Conservation (phyloP, 768 basidiomycete genomes). For the Xerocomellus amylosporus region DNA sequence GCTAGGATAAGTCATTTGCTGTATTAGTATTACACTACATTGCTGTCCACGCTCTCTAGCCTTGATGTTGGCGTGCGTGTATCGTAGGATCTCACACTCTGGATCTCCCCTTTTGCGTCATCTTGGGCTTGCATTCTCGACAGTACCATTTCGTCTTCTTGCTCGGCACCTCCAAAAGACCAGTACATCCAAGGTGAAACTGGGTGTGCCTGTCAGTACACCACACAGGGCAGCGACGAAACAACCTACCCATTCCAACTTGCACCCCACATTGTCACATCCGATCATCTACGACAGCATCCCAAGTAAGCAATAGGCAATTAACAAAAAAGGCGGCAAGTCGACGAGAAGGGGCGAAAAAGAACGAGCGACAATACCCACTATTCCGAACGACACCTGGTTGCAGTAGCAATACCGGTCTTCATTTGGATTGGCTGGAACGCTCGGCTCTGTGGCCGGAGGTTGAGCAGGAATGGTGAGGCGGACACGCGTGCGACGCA, state of each 20-base stretch:
- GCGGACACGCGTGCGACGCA: slow-evolving; percentile 29
- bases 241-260: slow-evolving; percentile 76
- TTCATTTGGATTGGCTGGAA: slow-evolving; percentile 46
- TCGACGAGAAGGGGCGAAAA: not conserved
- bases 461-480: slow-evolving; percentile 37
- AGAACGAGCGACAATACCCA: slow-evolving; percentile 33
- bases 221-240: not conserved
- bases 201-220: slow-evolving; percentile 26
- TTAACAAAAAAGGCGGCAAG: not conserved
- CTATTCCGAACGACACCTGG: slow-evolving; percentile 76
- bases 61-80: not conserved
- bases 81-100: slow-evolving; percentile 16
- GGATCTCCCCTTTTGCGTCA: slow-evolving; percentile 35
- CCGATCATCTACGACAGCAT: slow-evolving; percentile 67
- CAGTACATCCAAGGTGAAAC: slow-evolving; percentile 75
- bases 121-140: slow-evolving; percentile 51
- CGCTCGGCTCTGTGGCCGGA: slow-evolving; percentile 13
- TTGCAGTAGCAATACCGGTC: slow-evolving; percentile 79
- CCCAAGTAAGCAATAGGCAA: not conserved
- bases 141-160: slow-evolving; percentile 68
- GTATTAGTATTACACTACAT: slow-evolving; percentile 20
- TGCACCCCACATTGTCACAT: slow-evolving; percentile 72
- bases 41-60: not conserved
- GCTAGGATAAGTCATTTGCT: slow-evolving; percentile 16
- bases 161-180: slow-evolving; percentile 54